Evolutionary conservation across 2,329 filamentous ascomycete species (phyloP).

Genomic region (Diaporthe velutina): DNA sequence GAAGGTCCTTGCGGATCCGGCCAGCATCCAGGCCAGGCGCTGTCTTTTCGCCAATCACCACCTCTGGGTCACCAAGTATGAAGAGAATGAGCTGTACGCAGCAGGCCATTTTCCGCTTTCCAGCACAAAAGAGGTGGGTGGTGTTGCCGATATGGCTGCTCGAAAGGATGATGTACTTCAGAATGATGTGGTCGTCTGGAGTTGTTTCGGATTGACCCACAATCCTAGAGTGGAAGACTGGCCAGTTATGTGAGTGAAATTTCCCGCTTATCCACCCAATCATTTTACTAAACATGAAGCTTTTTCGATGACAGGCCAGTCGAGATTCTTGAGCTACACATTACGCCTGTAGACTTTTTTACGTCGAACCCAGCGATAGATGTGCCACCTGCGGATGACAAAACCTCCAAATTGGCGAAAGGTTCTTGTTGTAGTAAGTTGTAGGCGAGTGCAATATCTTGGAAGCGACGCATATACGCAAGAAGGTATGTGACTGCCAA

Average conservation of each 20-base stretch:
- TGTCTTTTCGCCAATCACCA: constrained; percentile 71
- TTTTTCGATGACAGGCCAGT: constrained; percentile 54
- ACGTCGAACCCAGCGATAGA: constrained; percentile 61
- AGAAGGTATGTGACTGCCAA: neutral
- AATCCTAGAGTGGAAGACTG: constrained; percentile 68
- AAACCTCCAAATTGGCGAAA: neutral
- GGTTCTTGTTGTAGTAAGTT: neutral
- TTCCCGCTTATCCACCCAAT: neutral
- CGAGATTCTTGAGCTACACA: constrained; percentile 64
- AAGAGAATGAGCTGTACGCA: constrained; percentile 70
- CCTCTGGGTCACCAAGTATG: constrained; percentile 68
- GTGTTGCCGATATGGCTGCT: constrained; percentile 58
- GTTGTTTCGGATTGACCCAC: constrained; percentile 61
- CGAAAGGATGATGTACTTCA: constrained; percentile 51
- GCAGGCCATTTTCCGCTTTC: constrained; percentile 70
- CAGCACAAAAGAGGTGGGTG: constrained; percentile 61
- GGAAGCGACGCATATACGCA: neutral
- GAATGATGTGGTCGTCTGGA: constrained; percentile 35
- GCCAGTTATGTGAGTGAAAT: constrained; percentile 58
- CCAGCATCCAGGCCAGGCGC: constrained; percentile 67
- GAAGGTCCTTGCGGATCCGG: constrained; percentile 66
- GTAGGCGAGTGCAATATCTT: neutral
- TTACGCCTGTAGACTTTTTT: constrained; percentile 65
- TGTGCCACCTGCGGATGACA: constrained; percentile 38
- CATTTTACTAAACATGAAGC: neutral